Evolutionary conservation across 768 basidiomycete species (phyloP).

Genomic region (Chalciporus pseudorubinellus): DNA sequence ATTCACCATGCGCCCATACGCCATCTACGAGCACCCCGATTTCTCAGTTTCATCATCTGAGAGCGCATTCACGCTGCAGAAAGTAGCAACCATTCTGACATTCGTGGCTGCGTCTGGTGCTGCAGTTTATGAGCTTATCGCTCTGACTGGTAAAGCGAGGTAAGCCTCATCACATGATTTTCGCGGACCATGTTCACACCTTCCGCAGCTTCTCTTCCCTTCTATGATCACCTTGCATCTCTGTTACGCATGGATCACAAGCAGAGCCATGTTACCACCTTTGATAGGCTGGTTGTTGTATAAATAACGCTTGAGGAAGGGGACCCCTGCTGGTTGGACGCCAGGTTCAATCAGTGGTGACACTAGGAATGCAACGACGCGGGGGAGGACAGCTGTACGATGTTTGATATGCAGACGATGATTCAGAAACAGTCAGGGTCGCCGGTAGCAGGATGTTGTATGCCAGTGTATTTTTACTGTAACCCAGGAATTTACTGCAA

Average conservation of each 20-base stretch:
- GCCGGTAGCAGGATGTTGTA: neutral
- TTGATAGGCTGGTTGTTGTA: constrained; percentile 12
- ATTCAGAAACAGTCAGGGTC: neutral
- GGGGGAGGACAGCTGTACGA: constrained; percentile 7
- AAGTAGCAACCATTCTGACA: constrained; percentile 26
- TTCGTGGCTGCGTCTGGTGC: constrained; percentile 34
- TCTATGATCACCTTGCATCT: constrained; percentile 5
- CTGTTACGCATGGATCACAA: neutral
- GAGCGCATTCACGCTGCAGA: constrained; percentile 21
- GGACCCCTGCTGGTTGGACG: neutral
- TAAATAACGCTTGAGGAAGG: neutral
- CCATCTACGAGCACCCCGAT: constrained; percentile 34
- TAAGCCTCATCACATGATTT: constrained; percentile 1
- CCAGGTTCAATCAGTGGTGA: too few relatives aligned
- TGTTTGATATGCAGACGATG: neutral
- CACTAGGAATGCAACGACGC: neutral
- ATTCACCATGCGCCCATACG: constrained; percentile 31
- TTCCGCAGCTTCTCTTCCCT: constrained; percentile 12
- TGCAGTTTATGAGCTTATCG: constrained; percentile 30
- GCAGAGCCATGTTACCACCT: neutral
- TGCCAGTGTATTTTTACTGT: too few relatives aligned
- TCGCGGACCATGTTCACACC: neutral
- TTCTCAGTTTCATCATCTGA: constrained; percentile 27
- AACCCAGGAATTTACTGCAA: too few relatives aligned
- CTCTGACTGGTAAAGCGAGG: constrained; percentile 16